Evolutionary conservation across 2,329 filamentous ascomycete genomes (phyloP), one percentile per base, ranked within the genome.

Genomic region (Cytospora paraplurivora): DNA sequence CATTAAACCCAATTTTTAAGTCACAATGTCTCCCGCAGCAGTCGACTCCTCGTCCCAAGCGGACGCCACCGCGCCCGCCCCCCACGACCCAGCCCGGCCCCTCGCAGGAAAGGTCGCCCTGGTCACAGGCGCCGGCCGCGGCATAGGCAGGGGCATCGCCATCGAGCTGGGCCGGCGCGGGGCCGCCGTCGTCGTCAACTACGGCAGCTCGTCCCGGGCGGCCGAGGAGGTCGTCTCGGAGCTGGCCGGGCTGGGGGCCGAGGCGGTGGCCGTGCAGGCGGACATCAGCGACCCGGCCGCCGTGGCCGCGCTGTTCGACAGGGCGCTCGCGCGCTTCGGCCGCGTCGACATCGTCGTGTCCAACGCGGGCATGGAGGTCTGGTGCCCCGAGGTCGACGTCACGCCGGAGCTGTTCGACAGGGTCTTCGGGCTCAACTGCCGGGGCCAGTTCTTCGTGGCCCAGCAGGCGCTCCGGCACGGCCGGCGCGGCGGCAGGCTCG

Each of bases 361-460:
- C 73, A 91, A 91, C 82, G 85, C 86, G 11, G 88, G 88, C 68
- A 88, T 88, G 72, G 88, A 90, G 78, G 83, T 82, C 62, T 90
- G 88, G 86, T 87, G 88, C 72, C 83, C 87, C 74, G 87, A 88
- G 69, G 84, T 87, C 72, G 86, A 90, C 67, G 86, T 91, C 41
- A 84, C 85, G 5, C 84, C 87, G 73, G 88, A 88, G 77, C 87
- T 89, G 69, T 91, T 86, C 77, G 87, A 90, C 76, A 81, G 86
- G 69, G 87, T 90, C 68, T 90, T 91, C 79, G 85, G 86, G 78
- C 80, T 91, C 71, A 91, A 91, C 78, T 82, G 85, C 65, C 81
- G 87, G 49, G 88, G 87, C 54, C 88, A 92, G 76, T 92, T 92
- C 81, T 92, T 92, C 75, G 88, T 92, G 59, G 89, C 88, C 21